Evolutionary conservation across 768 basidiomycete species (phyloP), one percentile per base, ranked within the genome.

Genomic region (Naganishia kalamii): DNA sequence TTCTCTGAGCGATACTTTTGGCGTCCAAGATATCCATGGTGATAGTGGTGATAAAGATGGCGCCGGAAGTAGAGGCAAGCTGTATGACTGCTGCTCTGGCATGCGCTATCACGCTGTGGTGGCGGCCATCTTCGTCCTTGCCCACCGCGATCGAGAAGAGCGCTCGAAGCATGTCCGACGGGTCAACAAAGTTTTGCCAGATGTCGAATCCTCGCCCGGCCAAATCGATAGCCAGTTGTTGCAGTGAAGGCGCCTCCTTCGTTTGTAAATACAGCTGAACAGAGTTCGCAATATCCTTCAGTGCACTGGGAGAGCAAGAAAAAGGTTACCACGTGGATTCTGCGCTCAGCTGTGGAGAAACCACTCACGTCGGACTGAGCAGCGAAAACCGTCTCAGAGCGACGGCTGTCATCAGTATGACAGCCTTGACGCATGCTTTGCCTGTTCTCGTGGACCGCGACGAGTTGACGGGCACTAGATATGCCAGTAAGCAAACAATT

Each of bases 101-200:
- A 71, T 91, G 88, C 1, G 86, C 82, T 7, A 85, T 85, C 0
- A 87, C 82, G 69, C 46, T 40, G 3, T 59, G 54, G 4, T 47
- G 54, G n/a, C 37, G 44, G 5, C 32, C 46, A 41, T 52, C 44
- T 21, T 63, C 65, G 30, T 75, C 68, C 33, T 71, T 73, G 33
- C 66, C 67, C 3, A 91, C 91, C 0, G 92, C 88, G 27, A 96
- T 82, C 19, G 80, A 82, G 75, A 93, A 94, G 12, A 98, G 82
- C 0, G 87, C 84, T 5, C 94, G 86, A 19, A 98, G 80, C 62
- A 96, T 86, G 65, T 87, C 87, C 81, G 92, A 88, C 0, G 92
- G 85, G 70, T 98, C 92, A 65, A 92, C 83, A 70, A 92, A 92
- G 69, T 91, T 86, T 72, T 96, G 92, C 92, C 93, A 98, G 52